These are phyloP conservation scores for Rostrohypoxylon terebratum DNA, from an alignment of 495 filamentous ascomycete species.

Conservation along the genomic window DNA sequence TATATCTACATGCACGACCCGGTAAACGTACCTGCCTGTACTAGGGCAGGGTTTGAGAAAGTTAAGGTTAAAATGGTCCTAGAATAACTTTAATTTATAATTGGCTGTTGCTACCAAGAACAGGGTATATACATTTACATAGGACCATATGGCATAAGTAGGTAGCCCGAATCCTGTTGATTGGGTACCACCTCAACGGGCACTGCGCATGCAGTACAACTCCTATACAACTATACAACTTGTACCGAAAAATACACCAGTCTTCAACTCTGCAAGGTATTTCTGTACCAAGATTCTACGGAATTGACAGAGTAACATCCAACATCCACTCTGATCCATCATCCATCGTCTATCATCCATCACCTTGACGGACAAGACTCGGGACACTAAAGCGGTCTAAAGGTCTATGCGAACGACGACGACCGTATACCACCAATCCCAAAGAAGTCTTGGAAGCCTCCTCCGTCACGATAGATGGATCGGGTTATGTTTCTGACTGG, in stretches of 20 bases:
- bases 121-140: too few relatives aligned
- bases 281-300: background rate
- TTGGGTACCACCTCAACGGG: constrained; percentile 49
- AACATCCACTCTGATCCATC: constrained; percentile 12
- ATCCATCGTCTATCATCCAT: too few relatives aligned
- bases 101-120: constrained; percentile 1
- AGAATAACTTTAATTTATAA: constrained; percentile 1
- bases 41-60: constrained; percentile 18
- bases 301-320: background rate
- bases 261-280: background rate
- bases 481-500: constrained; percentile 23
- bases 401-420: background rate
- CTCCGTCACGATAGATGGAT: constrained; percentile 29
- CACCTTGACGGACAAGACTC: background rate
- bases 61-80: constrained; percentile 24
- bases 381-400: too few relatives aligned
- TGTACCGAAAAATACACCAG: background rate
- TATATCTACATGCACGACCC: constrained; percentile 13
- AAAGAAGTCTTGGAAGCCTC: background rate
- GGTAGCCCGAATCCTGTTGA: constrained; percentile 21
- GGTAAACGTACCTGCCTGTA: constrained; percentile 22
- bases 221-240: constrained; percentile 5
- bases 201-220: constrained; percentile 37
- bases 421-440: too few relatives aligned
- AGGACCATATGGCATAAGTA: too few relatives aligned